Base-by-base conservation (phyloP, 2,329 filamentous ascomycete species). In the Fusarium decemcellulare region DNA sequence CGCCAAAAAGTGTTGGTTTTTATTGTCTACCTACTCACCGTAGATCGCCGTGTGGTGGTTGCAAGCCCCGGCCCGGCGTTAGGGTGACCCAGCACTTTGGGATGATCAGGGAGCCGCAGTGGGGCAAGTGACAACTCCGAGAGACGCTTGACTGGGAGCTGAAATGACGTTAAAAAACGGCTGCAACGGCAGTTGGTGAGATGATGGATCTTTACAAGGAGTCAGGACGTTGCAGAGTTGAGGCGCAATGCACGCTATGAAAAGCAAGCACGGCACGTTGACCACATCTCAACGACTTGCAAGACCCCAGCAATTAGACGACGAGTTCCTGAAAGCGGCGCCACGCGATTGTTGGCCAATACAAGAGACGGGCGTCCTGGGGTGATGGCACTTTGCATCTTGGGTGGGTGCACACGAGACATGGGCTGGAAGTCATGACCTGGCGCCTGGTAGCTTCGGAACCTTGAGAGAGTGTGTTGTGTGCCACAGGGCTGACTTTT, bases 51-150 rank as follows among this genome's bases (percentile, higher is more conserved):
- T 54, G 57, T 71, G 67, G 65, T 73, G 70, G 72, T 65, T 74
- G 67, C 65, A 67, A 70, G 53, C 47, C 65, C 68, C 50, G 65
- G 67, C 64, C 67, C 66, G 56, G 39, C 62, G 16, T 72, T 72
- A 72, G 66, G 67, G 60, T 52, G 59, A 72, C 68, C 70, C 70
- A 62, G 70, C 64, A 50, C 54, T 56, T 72, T 71, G 70, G 70
- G 55, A 72, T 71, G 47, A 50, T 63, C 60, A 62, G 52, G 47
- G 63, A 60, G 58, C 61, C 65, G 57, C 46, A 71, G 70, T 72
- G 70, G 70, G 70, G 64, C 65, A n/a, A 42, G 36, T 43, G 46
- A 30, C 16, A 43, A 40, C 16, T 42, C 18, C 39, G n/a, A 36
- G 29, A 40, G 48, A 30, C 43, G 48, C 56, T 34, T 44, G 52